Base-by-base conservation (phyloP, 768 basidiomycete species). In the Amyloporia xantha region DNA sequence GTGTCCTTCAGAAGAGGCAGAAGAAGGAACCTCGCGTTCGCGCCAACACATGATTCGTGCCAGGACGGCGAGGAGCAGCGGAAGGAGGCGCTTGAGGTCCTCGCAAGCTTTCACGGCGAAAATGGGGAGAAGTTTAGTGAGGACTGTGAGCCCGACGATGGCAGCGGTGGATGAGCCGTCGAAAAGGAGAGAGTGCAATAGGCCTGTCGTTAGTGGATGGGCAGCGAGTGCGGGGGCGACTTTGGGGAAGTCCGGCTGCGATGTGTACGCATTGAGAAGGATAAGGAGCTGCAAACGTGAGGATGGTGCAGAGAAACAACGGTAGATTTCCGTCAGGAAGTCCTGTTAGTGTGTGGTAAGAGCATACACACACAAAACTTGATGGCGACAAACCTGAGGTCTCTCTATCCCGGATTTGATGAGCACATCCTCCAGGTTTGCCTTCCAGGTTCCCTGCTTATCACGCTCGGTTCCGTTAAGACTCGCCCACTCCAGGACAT, bases 21-120 rank as follows among this genome's bases (percentile, higher is more conserved):
- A 36, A 12, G 51, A 46, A 2, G 38, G 56, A n/a, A 46, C 50
- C 56, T 57, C 43, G 45, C 74, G 64, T 48, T 79, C 78, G 53
- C 80, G 81, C 89, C 90, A 91, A 61, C 84, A 87, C 53, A 91
- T 69, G 15, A 82, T 72, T 46, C 86, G 72, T 0, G 84, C 84
- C 7, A 91, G 72, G 40, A 89, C 75, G 11, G 74, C 78, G 35
- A 90, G 70, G 4, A 91, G 68, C 41, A 67, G 72, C 2, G 89
- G 87, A 5, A 92, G 73, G 41, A 82, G 68, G 28, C 59, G 55
- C 56, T 78, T 81, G 48, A 92, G 70, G 5, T 71, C 66, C 9
- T 74, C 66, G 39, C 68, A 75, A 9, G 84, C 78, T 49, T 79
- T 70, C 1, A 84, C 77, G 4, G 88, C 87, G 49, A 90, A 71